These are phyloP conservation scores for Danielozyma ontarioensis DNA, from an alignment of 805 yeast species.

Conservation along the genomic window DNA sequence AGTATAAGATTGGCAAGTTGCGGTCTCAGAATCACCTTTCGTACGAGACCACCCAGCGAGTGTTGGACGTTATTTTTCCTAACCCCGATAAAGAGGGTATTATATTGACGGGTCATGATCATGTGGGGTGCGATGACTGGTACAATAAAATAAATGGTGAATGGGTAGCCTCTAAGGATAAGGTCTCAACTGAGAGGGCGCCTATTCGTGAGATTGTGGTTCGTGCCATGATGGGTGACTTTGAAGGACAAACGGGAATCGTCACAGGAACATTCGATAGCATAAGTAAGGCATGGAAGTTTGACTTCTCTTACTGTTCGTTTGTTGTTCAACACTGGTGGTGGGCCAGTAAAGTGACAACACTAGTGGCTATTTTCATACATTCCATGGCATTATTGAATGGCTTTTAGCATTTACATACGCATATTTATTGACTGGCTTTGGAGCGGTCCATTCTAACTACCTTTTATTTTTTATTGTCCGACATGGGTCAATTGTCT, in stretches of 20 bases:
- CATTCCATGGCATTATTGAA: too few relatives aligned
- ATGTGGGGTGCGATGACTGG: conserved; percentile 80
- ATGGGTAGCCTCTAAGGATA: conserved; percentile 57
- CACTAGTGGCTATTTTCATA: conserved; percentile 26
- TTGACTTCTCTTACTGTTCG: conserved; percentile 69
- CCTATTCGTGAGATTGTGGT: conserved; percentile 76
- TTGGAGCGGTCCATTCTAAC: too few relatives aligned
- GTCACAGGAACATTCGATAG: conserved; percentile 65
- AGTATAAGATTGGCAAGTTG: conserved; percentile 63
- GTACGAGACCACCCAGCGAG: conserved; percentile 57
- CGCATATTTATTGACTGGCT: too few relatives aligned
- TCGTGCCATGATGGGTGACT: conserved; percentile 95
- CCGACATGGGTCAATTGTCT: too few relatives aligned
- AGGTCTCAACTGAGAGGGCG: conserved; percentile 16
- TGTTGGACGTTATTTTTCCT: conserved; percentile 68
- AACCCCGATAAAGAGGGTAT: conserved; percentile 63
- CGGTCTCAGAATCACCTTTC: conserved; percentile 85
- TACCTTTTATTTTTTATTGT: too few relatives aligned
- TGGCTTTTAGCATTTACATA: too few relatives aligned
- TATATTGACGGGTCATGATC: conserved; percentile 92
- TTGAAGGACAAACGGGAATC: conserved; percentile 81
- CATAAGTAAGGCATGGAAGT: conserved; percentile 48
- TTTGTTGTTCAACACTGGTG: conserved; percentile 87
- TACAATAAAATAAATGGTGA: conserved; percentile 43
- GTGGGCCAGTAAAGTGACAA: conserved; percentile 77